These are phyloP conservation scores for Albugo laibachii DNA, from an alignment of 352 stramenopile species.

Conservation along the genomic window DNA sequence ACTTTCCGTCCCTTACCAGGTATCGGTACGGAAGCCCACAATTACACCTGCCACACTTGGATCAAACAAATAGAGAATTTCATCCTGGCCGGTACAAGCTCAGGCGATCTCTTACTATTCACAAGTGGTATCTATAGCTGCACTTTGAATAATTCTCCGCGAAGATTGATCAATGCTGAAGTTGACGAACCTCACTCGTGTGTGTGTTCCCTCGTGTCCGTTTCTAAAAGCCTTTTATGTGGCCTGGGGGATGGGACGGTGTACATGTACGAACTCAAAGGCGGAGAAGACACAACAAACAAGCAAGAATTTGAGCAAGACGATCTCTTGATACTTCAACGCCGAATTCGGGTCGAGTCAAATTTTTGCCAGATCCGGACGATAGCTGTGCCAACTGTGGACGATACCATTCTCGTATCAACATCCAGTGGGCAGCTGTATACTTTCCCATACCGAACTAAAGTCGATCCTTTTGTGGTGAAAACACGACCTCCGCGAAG, in stretches of 20 bases:
- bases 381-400: conserved; percentile 52
- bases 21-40: conserved; percentile 28
- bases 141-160: conserved; percentile 19
- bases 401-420: conserved; percentile 46
- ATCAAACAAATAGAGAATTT: conserved; percentile 81
- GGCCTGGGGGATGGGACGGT: conserved; percentile 49
- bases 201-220: conserved; percentile 41
- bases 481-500: too few species aligned
- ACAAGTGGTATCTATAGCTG: conserved; percentile 47
- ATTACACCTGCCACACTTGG: conserved; percentile 78
- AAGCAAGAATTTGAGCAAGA: conserved; percentile 13
- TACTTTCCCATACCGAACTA: conserved; percentile 31
- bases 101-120: conserved; percentile 78
- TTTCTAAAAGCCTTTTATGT: conserved; percentile 58
- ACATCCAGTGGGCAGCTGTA: conserved; percentile 42
- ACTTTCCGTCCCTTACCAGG: conserved; percentile 69
- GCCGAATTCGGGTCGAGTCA: conserved; percentile 38
- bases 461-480: too few species aligned
- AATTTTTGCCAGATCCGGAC: conserved; percentile 17
- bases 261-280: conserved; percentile 38
- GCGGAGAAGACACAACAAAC: conserved; percentile 3
- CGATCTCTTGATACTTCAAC: conserved; percentile 31
- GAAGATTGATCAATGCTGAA: too few species aligned
- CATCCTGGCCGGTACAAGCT: conserved; percentile 63
- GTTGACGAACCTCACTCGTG: conserved; percentile 18